These are phyloP conservation scores for Blastomyces silverae DNA, from an alignment of 2,329 filamentous ascomycete genomes.

Conservation along the genomic window DNA sequence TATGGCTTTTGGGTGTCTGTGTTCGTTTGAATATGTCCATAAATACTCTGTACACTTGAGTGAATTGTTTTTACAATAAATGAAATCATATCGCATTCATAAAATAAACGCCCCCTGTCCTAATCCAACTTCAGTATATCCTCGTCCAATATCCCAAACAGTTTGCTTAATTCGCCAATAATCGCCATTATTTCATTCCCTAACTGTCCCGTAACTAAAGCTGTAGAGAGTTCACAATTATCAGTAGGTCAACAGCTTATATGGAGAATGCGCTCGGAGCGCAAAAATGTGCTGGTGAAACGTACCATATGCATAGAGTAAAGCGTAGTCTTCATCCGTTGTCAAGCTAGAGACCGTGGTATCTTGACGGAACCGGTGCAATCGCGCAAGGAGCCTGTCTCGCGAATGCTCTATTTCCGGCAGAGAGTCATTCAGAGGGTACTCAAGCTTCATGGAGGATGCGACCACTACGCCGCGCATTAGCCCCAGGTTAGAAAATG, in stretches of 20 bases:
- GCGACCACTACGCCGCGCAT: conserved; percentile 65
- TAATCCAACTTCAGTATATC: conserved; percentile 53
- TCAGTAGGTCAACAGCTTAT: neutral
- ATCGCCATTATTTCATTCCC: conserved; percentile 51
- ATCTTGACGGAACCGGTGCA: conserved; percentile 77
- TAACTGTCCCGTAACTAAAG: conserved; percentile 56
- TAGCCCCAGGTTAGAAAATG: conserved; percentile 11
- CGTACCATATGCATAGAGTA: conserved; percentile 83
- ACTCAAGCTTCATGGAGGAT: conserved; percentile 88
- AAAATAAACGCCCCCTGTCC: neutral
- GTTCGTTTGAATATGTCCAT: neutral
- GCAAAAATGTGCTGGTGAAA: conserved; percentile 17
- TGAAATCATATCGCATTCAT: neutral
- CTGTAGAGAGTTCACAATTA: conserved; percentile 32
- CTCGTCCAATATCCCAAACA: conserved; percentile 57
- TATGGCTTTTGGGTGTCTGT: neutral
- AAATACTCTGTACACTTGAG: neutral
- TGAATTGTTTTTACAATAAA: neutral
- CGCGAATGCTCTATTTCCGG: conserved; percentile 74
- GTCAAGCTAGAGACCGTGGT: conserved; percentile 46
- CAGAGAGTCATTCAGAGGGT: conserved; percentile 80
- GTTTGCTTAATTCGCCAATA: conserved; percentile 49
- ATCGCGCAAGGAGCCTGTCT: conserved; percentile 76
- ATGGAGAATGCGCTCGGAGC: neutral
- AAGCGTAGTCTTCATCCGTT: conserved; percentile 65